Base-by-base conservation (phyloP, 345 rosid genomes). In the Sapria himalayana region DNA sequence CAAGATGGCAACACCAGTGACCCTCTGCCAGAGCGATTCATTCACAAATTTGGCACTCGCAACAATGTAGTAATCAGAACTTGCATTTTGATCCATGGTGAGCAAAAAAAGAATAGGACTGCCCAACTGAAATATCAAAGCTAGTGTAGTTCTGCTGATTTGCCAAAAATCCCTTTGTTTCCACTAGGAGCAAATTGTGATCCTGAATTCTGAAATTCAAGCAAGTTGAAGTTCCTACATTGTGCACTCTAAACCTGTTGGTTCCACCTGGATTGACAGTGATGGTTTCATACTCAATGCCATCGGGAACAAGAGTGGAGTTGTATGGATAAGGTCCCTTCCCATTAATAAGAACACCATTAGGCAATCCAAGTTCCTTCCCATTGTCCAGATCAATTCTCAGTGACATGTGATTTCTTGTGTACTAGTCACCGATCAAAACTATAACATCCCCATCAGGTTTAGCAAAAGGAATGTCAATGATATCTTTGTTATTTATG, bases 21-120 rank as follows among this genome's bases (percentile, higher is more conserved):
- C 94, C 48, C 63, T 73, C 60, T 73, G 76, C 97, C 97, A 86
- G 50, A 66, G 52, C 24, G 97, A 48, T 59, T 76, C 92, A 43
- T 86, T 81, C 37, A 81, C 94, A 64, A 64, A 86, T 53, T 92
- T 70, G 22, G 97, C 94, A 62, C 93, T 81, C 19, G 97, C 97
- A 46, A 74, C 92, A 49, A 86, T 72, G 63, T 81, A 86, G 63
- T 78, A 81, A 56, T 86, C 94, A 33, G 60, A 51, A 24, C 69
- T 63, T 37, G 94, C 89, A 44, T 86, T 60, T 60, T 86, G 94
- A 63, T 81, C 85, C 92, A 73, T 86, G 35, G 92, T 76, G 25
- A 81, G 70, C 80, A 56, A 86, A 60, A 57, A 86, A 86, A 4
- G 94, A 78, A 58, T 65, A 76, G 6, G 97, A 81, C 58, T 86